Evolutionary conservation across 441 rosid genomes (phyloP).

Genomic region (Pelargonium fulgidum): DNA sequence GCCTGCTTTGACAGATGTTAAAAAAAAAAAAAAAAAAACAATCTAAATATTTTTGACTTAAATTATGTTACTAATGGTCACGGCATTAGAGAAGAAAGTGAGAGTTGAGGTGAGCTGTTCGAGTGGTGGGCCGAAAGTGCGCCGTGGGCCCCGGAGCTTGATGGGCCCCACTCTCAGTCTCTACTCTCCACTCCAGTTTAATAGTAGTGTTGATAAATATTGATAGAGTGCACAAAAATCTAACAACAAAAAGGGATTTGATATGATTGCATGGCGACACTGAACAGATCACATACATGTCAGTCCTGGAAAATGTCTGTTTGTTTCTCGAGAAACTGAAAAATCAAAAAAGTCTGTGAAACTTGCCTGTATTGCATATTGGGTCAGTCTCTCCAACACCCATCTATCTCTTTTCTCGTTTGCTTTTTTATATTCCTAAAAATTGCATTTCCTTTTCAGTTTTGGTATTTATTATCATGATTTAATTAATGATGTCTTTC

Average conservation of each 20-base stretch:
- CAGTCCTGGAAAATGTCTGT: constrained; percentile 11
- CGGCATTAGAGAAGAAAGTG: too few species aligned
- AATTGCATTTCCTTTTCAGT: not conserved
- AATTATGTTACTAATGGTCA: too few species aligned
- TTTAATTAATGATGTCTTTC: too few species aligned
- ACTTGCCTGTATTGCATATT: too few species aligned
- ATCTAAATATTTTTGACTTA: too few species aligned
- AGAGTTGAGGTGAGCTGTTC: not conserved
- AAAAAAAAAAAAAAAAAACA: too few species aligned
- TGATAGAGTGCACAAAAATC: not conserved
- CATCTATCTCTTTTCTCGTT: not conserved
- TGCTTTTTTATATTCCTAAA: not conserved
- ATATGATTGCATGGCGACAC: not conserved
- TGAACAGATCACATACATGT: not conserved
- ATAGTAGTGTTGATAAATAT: not conserved
- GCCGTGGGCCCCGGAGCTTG: not conserved
- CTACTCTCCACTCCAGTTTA: not conserved
- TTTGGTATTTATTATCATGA: not conserved
- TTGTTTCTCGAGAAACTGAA: constrained; percentile 25
- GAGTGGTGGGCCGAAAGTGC: not conserved
- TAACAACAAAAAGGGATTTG: not conserved
- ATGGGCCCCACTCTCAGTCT: not conserved
- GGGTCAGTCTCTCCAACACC: constrained; percentile 15
- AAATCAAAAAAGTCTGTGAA: not conserved
- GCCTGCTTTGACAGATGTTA: too few species aligned